Base-by-base conservation (phyloP, 1,284 basidiomycete genomes). In the Apiotrichum akiyoshidainum region DNA sequence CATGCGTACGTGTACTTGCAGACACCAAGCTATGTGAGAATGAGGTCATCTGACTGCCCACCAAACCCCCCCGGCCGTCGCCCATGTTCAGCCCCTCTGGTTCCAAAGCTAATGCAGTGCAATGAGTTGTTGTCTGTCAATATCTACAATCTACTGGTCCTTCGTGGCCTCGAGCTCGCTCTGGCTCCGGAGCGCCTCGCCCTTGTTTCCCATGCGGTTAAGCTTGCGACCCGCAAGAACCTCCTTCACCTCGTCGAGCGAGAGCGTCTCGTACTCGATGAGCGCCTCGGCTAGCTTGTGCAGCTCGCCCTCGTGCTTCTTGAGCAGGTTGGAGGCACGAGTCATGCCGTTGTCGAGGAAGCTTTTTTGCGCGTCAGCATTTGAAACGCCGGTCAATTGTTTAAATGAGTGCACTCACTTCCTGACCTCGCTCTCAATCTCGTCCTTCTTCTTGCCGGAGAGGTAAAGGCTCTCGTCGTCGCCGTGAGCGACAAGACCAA, bases 211-310 rank as follows among this genome's bases (percentile, higher is more conserved):
- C 9, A 62, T 59, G 48, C 73, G 59, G 48, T 74, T 60, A 72
- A 94, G 87, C 59, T 83, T 81, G 75, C 92, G 86, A 40, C 91
- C 91, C 58, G 83, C 85, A 71, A 94, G 84, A n/a, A 92, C 88
- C 77, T 85, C 86, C 71, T 82, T 81, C 21, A 96, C 93, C 77
- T 97, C 92, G 21, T 89, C 86, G 44, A 85, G 82, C 65, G 87
- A 86, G 61, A 97, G 80, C n/a, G 93, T 96, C 81, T 97, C 93
- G 78, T 95, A 88, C 74, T 95, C 91, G 19, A 96, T 85, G 59
- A 97, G 80, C 6, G 94, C 93, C 56, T 84, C 82, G 5, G 93
- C 93, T 50, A 96, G 84, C 88, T 80, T 82, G 78, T 95, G 89
- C 51, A 97, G 80, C 72, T 96, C 90, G 35, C 85, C 83, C 71